Evolutionary conservation across 1,284 basidiomycete species (phyloP).

Genomic region (Ganoderma multipileum): DNA sequence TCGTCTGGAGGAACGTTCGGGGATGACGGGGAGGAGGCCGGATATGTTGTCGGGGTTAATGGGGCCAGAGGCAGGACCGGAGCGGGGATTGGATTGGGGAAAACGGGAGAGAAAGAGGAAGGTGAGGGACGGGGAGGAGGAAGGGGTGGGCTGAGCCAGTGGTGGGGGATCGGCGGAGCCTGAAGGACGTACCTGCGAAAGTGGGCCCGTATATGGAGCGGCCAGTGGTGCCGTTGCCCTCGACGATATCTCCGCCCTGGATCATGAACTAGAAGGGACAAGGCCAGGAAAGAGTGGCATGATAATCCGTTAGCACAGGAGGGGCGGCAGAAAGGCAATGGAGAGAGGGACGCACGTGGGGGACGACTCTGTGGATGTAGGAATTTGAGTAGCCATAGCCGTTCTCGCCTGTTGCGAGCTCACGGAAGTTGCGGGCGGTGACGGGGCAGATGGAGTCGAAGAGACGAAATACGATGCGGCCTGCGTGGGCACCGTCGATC

Average conservation of each 20-base stretch:
- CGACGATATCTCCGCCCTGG: slow-evolving; percentile 48
- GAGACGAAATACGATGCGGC: slow-evolving; percentile 86
- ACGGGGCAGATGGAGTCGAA: slow-evolving; percentile 76
- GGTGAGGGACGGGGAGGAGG: slow-evolving; percentile 4
- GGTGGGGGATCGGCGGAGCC: slow-evolving; percentile 1
- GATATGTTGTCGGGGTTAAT: not conserved
- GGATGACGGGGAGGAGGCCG: no score
- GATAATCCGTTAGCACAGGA: not conserved
- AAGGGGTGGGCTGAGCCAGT: slow-evolving; percentile 1
- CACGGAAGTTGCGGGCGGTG: slow-evolving; percentile 90
- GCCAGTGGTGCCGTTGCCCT: slow-evolving; percentile 66
- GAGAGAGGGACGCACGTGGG: slow-evolving; percentile 39
- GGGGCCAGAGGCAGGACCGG: slow-evolving; percentile 1
- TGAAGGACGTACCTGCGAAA: slow-evolving; percentile 35
- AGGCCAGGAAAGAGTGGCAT: not conserved
- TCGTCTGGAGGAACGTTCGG: slow-evolving; percentile 39
- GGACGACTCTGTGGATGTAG: slow-evolving; percentile 85
- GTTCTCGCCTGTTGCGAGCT: slow-evolving; percentile 83
- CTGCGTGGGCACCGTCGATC: slow-evolving; percentile 61
- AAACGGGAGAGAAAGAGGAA: slow-evolving; percentile 1
- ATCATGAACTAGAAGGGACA: slow-evolving; percentile 41
- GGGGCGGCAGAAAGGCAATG: not conserved
- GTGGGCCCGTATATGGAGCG: slow-evolving; percentile 45
- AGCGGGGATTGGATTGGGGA: not conserved
- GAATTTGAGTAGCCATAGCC: slow-evolving; percentile 72